phyloP scores from a whole-genome alignment of 371 early-diverging fungal species.

The Thermomucor indicae-seudaticae region DNA sequence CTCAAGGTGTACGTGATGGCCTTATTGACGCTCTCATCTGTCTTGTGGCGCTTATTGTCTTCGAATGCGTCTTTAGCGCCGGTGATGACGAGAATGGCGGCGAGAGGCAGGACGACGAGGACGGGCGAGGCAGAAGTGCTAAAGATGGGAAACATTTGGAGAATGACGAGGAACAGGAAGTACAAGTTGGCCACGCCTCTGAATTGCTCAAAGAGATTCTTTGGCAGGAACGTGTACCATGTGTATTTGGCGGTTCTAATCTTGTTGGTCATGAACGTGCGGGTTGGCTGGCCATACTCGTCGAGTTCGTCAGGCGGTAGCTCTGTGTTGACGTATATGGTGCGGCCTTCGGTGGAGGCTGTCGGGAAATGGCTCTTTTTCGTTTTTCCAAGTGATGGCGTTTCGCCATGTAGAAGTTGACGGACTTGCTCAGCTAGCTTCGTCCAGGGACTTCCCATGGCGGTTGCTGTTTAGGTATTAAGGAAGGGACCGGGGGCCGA shows the following conservation, averaged over 20 bases:
- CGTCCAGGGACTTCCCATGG: constrained; percentile 8
- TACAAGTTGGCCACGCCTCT: constrained; percentile 91
- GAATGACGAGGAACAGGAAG: constrained; percentile 84
- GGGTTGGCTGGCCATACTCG: constrained; percentile 37
- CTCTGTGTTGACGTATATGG: constrained; percentile 44
- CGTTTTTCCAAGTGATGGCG: constrained; percentile 1
- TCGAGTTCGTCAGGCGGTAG: constrained; percentile 32
- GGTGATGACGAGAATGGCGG: constrained; percentile 78
- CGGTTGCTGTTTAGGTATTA: constrained; percentile 2
- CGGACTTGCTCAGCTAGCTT: constrained; percentile 9
- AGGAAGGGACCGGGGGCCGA: constrained; percentile 16
- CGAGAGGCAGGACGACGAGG: constrained; percentile 83
- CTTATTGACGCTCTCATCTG: constrained; percentile 76
- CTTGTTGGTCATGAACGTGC: constrained; percentile 51
- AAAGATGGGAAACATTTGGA: constrained; percentile 79
- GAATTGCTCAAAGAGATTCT: constrained; percentile 92
- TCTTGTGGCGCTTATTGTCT: constrained; percentile 87
- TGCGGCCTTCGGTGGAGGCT: constrained; percentile 35
- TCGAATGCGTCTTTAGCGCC: constrained; percentile 95
- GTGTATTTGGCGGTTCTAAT: constrained; percentile 87
- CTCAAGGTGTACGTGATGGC: constrained; percentile 49
- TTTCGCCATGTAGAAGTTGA: constrained; percentile 3
- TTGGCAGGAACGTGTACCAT: constrained; percentile 85
- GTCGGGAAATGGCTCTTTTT: constrained; percentile 32
- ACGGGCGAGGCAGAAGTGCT: constrained; percentile 64